These are phyloP conservation scores for Chrysoporthe austroafricana DNA, from an alignment of 2,329 filamentous ascomycete genomes.

Conservation along the genomic window DNA sequence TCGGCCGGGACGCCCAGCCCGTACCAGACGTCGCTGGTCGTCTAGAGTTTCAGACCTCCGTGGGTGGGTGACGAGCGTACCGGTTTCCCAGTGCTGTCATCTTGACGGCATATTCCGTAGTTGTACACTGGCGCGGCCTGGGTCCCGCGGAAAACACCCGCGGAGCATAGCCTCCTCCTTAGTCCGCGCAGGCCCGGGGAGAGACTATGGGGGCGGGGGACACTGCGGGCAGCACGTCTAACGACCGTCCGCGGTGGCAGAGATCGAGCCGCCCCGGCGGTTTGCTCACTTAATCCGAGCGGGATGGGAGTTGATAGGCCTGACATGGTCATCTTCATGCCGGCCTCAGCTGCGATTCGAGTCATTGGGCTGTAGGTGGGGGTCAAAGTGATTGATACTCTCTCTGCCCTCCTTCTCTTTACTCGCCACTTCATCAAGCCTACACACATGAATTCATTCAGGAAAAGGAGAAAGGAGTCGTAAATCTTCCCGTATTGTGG, in stretches of 20 bases:
- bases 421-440: too few relatives aligned
- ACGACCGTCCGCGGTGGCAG: not conserved
- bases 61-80: too few relatives aligned
- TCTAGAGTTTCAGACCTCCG: too few relatives aligned
- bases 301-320: slow-evolving; percentile 29
- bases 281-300: slow-evolving; percentile 24
- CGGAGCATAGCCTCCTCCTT: too few relatives aligned
- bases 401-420: too few relatives aligned
- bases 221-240: not conserved
- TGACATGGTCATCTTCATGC: slow-evolving; percentile 30
- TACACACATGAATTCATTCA: not conserved
- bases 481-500: slow-evolving; percentile 51
- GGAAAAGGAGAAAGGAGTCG: slow-evolving; percentile 38
- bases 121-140: too few relatives aligned
- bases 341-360: too few relatives aligned
- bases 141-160: too few relatives aligned
- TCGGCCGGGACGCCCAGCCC: too few relatives aligned
- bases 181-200: not conserved
- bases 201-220: too few relatives aligned
- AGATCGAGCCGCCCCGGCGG: slow-evolving; percentile 16
- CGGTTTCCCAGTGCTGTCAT: not conserved
- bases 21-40: too few relatives aligned
- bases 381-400: not conserved
- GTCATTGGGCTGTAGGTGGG: slow-evolving; percentile 37
- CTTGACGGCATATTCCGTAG: not conserved